Percentiles rank a stretch among this genome's conserved stretches.
phyloP scores from a whole-genome alignment of 768 basidiomycete genomes.

The Dictyophora rubrovolvata region DNA sequence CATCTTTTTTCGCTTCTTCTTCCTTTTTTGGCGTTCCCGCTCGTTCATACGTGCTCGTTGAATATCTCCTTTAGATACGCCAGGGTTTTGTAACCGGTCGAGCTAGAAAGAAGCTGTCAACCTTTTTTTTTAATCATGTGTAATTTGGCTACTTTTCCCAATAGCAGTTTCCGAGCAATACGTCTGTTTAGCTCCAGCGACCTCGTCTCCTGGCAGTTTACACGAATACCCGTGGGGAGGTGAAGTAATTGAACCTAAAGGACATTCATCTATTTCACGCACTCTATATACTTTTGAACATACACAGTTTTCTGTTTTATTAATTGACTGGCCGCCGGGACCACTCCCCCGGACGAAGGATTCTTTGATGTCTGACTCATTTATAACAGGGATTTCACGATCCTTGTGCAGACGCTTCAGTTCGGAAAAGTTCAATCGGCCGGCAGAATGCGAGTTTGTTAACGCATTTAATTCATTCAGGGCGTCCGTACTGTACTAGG shows the following conservation, averaged over 20 bases:
- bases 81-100: slow-evolving; percentile 64
- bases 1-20: slow-evolving; percentile 69
- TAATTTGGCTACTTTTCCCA: slow-evolving; percentile 50
- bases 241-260: slow-evolving; percentile 78
- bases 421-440: slow-evolving; percentile 48
- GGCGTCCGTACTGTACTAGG: not conserved
- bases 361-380: slow-evolving; percentile 79
- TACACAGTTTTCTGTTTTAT: slow-evolving; percentile 70
- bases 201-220: slow-evolving; percentile 82
- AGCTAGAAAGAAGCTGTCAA: slow-evolving; percentile 35
- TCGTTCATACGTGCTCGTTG: slow-evolving; percentile 64
- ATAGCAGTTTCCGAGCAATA: slow-evolving; percentile 59
- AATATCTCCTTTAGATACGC: slow-evolving; percentile 61
- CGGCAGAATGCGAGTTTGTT: not conserved
- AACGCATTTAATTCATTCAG: not conserved
- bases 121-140: slow-evolving; percentile 14
- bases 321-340: slow-evolving; percentile 94
- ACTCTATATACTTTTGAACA: not conserved
- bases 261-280: not conserved
- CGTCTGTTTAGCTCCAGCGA: slow-evolving; percentile 72
- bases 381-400: slow-evolving; percentile 55
- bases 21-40: slow-evolving; percentile 61
- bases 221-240: slow-evolving; percentile 78
- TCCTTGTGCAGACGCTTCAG: slow-evolving; percentile 59
- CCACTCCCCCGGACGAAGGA: slow-evolving; percentile 83